Base-by-base conservation (phyloP, 768 basidiomycete genomes). In the Podaxis carcinomalis region DNA sequence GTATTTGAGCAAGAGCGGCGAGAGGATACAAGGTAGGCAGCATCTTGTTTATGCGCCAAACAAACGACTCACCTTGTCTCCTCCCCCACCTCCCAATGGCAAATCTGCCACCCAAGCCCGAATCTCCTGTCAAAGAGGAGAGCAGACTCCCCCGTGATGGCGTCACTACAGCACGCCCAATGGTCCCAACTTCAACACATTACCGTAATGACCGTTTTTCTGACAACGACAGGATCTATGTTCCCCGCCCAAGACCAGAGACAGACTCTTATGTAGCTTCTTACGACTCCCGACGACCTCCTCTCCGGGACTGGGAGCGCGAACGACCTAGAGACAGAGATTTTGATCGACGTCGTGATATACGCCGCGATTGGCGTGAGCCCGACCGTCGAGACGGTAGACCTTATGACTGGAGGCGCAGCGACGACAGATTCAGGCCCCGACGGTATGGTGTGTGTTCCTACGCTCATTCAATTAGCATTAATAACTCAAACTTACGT, bases 1-100 rank as follows among this genome's bases (percentile, higher is more conserved):
- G 79, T 52, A 95, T 84, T 68, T 97, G 95, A 1, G 81, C 73
- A 4, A 89, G 76, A 1, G 92, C 90, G 2, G 95, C 95, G 50
- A 98, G 79, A 4, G 95, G 94, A 69, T 93, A 86, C 53, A 78
- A 76, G 32, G 80, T 73, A 1, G 78, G 74, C 81, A 84, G 83
- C 44, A 42, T 64, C 27, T 61, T 54, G 40, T 54, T 49, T 55
- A 54, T 50, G 21, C 11, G 37, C 51, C 64, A 65, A 61, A 62
- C 61, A 57, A 63, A n/a, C 23, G 23, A 27, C 27, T 27, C 21
- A 2, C 39, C 23, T 51, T 57, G 47, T 46, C 44, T 46, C 10
- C 19, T 39, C 14, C 42, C 37, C 42, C 37, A 16, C 57, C 37
- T 6, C 32, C 32, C 59, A 49, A 74, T 75, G 73, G 65, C 71